Base-by-base conservation (phyloP, 148 eudicot species). In the Amaranthus cruentus region DNA sequence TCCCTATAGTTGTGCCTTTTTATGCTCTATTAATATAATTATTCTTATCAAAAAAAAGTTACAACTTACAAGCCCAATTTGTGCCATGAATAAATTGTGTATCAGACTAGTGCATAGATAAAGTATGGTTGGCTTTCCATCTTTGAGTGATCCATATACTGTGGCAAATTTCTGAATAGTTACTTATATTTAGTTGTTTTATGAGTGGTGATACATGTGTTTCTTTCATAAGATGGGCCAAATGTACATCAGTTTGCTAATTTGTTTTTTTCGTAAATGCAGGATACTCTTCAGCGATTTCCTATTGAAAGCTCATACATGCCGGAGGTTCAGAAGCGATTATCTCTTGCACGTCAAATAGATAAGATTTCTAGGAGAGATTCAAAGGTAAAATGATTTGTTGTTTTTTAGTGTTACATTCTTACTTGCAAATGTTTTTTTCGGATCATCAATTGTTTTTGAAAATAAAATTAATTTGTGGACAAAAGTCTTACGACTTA, bases 341-440 rank as follows among this genome's bases (percentile, higher is more conserved):
- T 88, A 72, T 94, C 98, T 76, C 89, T 94, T 81, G 97, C 98
- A 15, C 87, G 88, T 50, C 97, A 94, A 87, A 86, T 94, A 73
- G 96, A 94, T 81, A 94, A 90, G 83, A 85, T 91, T 83, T 61
- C 70, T 46, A 81, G 96, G 50, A 91, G 86, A 78, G 93, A 84
- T 38, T 85, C 96, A 65, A 88, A 91, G 98, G 98, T 94, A 77
- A 48, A 80, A 53, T 42, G 38, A 28, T 28, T 28, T 49, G 55
- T 55, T 15, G 13, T 75, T 11, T 66, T 49, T 49, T 72, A 55
- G 11, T 63, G 68, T 54, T 66, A 18, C 14, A 8, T 6, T 75
- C 65, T 48, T 8, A 56, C 47, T 56, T 68, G 15, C 18, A 28
- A 28, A 0, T 28, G 18, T 28, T 28, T 28, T 28, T 28, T 28